phyloP scores from a whole-genome alignment of 208 protist species.

The Leishmania gerbilli region DNA sequence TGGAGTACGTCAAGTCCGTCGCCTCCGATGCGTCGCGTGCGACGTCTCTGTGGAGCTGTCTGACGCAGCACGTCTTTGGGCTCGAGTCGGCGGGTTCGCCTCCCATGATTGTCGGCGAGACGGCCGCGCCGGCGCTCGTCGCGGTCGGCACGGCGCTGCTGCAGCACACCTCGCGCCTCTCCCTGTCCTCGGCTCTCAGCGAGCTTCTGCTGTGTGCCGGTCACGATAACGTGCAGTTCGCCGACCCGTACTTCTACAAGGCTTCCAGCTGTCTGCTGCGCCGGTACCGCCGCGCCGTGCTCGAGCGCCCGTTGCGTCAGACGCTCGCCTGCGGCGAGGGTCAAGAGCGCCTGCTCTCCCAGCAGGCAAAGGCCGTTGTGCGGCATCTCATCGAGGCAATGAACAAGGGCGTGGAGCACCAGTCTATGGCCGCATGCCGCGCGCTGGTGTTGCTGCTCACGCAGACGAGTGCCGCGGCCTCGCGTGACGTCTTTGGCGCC shows the following conservation, averaged over 20 bases:
- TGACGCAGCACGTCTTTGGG: constrained; percentile 68
- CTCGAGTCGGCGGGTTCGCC: constrained; percentile 30
- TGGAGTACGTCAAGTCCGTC: constrained; percentile 30
- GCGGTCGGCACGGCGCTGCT: constrained; percentile 52
- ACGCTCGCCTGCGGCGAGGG: constrained; percentile 19
- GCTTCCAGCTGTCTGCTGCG: constrained; percentile 32
- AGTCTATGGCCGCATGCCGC: constrained; percentile 69
- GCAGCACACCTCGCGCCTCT: constrained; percentile 36
- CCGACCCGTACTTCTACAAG: constrained; percentile 66
- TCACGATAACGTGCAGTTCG: constrained; percentile 78
- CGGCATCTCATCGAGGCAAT: constrained; percentile 43
- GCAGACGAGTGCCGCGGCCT: constrained; percentile 33
- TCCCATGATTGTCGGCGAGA: constrained; percentile 58
- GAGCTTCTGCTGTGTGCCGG: constrained; percentile 78
- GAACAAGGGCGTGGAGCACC: constrained; percentile 32
- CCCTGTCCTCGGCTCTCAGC: constrained; percentile 40
- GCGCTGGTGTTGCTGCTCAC: constrained; percentile 71
- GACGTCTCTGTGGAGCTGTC: constrained; percentile 60
- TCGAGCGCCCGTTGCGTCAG: constrained; percentile 32
- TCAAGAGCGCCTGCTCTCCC: constrained; percentile 40
- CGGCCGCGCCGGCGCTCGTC: constrained; percentile 37
- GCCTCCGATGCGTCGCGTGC: constrained; percentile 34
- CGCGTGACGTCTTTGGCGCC: constrained; percentile 37
- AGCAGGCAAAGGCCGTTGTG: constrained; percentile 44
- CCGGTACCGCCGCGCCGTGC: constrained; percentile 22